Percentiles rank a stretch among this genome's conserved stretches.
Evolutionary conservation across 805 yeast species (phyloP).

Genomic region (Candida vartiovaarae): DNA sequence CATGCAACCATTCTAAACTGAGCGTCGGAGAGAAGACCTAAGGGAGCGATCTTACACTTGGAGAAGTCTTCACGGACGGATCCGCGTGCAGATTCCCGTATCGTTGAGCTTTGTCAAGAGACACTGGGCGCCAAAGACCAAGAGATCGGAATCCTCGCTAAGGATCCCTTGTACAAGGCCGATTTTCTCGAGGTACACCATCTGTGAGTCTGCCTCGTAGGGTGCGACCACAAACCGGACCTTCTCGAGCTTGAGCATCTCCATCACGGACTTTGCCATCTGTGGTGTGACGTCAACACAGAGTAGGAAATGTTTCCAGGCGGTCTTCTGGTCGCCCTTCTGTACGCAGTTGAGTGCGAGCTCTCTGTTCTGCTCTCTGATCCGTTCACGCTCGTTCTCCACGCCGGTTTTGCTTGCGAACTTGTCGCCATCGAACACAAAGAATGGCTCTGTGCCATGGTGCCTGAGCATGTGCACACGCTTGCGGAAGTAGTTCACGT

Average conservation of each 20-base stretch:
- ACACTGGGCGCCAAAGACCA: conserved; percentile 76
- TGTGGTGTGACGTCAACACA: conserved; percentile 83
- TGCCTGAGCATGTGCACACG: conserved; percentile 56
- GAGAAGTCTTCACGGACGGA: conserved; percentile 49
- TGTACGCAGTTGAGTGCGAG: conserved; percentile 46
- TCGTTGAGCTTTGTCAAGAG: conserved; percentile 80
- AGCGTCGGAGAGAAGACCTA: conserved; percentile 43
- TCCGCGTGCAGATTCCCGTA: conserved; percentile 60
- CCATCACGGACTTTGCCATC: conserved; percentile 84
- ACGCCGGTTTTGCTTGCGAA: conserved; percentile 74
- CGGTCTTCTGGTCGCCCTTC: conserved; percentile 50
- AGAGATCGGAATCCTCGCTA: conserved; percentile 90
- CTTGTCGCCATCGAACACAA: conserved; percentile 91
- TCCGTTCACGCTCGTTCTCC: conserved; percentile 53
- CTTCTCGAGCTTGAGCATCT: conserved; percentile 47
- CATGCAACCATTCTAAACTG: conserved; percentile 75
- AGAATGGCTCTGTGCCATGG: conserved; percentile 70
- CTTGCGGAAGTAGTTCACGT: conserved; percentile 61
- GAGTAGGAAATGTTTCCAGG: conserved; percentile 64
- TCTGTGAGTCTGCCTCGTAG: conserved; percentile 95
- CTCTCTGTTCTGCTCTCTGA: conserved; percentile 49
- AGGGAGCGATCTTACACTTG: conserved; percentile 41
- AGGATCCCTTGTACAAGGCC: conserved; percentile 80
- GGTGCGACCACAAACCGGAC: conserved; percentile 89
- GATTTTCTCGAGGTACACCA: conserved; percentile 76